Percentiles rank a stretch among this genome's conserved stretches.
These are phyloP conservation scores for Laburnicola sp. DNA, from an alignment of 2,329 filamentous ascomycete genomes.

Conservation along the genomic window DNA sequence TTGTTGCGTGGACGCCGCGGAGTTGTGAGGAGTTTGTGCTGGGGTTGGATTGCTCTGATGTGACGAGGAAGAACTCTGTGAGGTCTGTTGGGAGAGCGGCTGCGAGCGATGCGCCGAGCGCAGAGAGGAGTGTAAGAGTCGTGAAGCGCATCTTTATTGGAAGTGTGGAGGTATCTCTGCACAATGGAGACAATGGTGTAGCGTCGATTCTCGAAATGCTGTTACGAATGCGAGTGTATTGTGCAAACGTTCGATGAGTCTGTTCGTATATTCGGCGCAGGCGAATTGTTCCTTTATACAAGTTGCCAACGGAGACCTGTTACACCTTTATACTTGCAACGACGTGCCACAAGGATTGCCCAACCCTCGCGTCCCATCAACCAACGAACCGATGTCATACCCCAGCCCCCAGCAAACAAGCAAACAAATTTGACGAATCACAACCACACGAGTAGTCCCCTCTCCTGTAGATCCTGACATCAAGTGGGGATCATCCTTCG, in stretches of 20 bases:
- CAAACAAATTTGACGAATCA: neutral
- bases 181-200: neutral
- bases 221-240: neutral
- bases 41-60: constrained; percentile 35
- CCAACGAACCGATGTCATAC: constrained; percentile 1
- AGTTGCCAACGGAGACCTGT: neutral
- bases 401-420: neutral
- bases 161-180: neutral
- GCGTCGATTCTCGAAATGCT: neutral
- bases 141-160: constrained; percentile 18
- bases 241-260: too few species aligned
- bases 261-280: neutral
- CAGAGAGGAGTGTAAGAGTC: constrained; percentile 11
- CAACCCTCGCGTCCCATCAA: neutral
- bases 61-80: constrained; percentile 47
- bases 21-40: constrained; percentile 36
- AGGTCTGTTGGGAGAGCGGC: constrained; percentile 17
- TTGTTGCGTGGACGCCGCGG: constrained; percentile 43
- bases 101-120: constrained; percentile 7
- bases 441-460: neutral
- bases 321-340: constrained; percentile 9
- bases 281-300: neutral
- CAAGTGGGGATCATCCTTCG: constrained; percentile 3
- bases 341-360: constrained; percentile 3
- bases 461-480: constrained; percentile 13